phyloP scores from a whole-genome alignment of 257 asterid species.

The Solanum lignicaule region DNA sequence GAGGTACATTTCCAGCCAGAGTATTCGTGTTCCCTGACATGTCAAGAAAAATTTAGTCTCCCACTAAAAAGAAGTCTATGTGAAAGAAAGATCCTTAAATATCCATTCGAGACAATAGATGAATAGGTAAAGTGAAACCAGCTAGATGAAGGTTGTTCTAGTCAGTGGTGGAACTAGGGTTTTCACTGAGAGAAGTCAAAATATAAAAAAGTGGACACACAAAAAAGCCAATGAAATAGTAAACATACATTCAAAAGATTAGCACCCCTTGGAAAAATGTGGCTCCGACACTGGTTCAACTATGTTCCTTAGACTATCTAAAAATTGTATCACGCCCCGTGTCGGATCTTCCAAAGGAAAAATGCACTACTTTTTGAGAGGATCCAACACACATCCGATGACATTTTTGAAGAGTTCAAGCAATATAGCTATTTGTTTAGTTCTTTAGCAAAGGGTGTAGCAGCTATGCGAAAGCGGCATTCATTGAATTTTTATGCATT shows the following conservation, averaged over 20 bases:
- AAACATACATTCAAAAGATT: background rate
- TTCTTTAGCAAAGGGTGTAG: background rate
- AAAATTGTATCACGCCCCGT: background rate
- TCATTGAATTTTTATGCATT: background rate
- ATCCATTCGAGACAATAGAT: background rate
- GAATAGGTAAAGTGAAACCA: background rate
- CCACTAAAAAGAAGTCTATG: background rate
- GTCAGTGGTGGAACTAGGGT: background rate
- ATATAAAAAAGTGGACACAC: background rate
- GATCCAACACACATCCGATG: background rate
- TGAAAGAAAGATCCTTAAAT: background rate
- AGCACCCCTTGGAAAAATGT: background rate
- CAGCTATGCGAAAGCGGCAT: background rate
- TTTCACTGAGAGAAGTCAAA: background rate
- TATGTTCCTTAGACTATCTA: background rate
- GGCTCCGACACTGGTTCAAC: background rate
- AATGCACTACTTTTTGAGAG: background rate
- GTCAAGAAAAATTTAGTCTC: background rate
- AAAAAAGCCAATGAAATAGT: background rate
- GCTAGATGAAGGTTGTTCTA: background rate
- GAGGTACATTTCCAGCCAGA: slow-evolving; percentile 91
- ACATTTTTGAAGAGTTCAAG: background rate
- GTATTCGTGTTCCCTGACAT: slow-evolving; percentile 79
- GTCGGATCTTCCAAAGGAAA: background rate
- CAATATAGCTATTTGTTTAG: background rate